These are phyloP conservation scores for Solanum etuberosum DNA, from an alignment of 257 asterid species.

Conservation along the genomic window DNA sequence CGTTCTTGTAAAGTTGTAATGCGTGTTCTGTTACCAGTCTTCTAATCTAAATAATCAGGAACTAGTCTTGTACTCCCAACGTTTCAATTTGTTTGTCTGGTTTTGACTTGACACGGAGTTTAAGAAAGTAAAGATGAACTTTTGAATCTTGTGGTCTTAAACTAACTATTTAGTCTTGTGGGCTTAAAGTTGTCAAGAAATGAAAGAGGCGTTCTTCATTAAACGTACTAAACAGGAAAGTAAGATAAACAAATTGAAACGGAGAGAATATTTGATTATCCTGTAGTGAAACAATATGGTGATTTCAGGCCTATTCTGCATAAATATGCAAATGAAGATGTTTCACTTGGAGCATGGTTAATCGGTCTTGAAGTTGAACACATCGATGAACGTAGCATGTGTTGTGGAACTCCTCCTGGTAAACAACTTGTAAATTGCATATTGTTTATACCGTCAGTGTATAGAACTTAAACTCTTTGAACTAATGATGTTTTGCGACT, in stretches of 20 bases:
- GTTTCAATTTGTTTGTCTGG: too few relatives aligned
- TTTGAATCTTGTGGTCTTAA: neutral
- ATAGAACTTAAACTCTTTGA: neutral
- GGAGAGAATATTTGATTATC: neutral
- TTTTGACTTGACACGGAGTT: neutral
- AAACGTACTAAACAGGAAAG: neutral
- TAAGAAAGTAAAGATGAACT: neutral
- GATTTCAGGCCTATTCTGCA: constrained; percentile 41
- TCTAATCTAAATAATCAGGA: too few relatives aligned
- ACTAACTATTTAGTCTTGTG: too few relatives aligned
- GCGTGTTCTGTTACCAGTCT: neutral
- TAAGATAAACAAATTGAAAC: neutral
- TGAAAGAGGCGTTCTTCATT: neutral
- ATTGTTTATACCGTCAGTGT: neutral
- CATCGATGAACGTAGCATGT: constrained; percentile 38
- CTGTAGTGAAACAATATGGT: neutral
- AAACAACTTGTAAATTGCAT: neutral
- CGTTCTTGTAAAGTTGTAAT: neutral
- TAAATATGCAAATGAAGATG: constrained; percentile 57
- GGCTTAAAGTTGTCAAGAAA: neutral
- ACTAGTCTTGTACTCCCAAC: neutral
- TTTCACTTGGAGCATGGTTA: constrained; percentile 50
- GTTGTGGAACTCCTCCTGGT: constrained; percentile 53
- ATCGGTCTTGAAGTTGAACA: constrained; percentile 56
- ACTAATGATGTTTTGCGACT: neutral